These are phyloP conservation scores for Pisolithus thermaeus DNA, from an alignment of 1,284 basidiomycete genomes.

Conservation along the genomic window DNA sequence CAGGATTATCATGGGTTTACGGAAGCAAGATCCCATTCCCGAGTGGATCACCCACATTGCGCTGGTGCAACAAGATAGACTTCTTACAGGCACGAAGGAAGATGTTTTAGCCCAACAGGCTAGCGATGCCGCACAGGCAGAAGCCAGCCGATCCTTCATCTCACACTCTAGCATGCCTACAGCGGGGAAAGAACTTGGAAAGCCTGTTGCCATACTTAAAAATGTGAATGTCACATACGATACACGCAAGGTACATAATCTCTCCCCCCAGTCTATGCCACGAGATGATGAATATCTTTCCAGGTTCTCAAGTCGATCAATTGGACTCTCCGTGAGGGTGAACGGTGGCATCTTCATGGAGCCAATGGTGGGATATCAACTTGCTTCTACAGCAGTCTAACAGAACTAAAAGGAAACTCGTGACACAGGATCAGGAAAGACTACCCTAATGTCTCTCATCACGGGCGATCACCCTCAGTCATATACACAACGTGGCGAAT, in stretches of 20 bases:
- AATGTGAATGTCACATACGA: constrained; percentile 71
- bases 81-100: constrained; percentile 42
- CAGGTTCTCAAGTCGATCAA: constrained; percentile 70
- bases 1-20: constrained; percentile 73
- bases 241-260: constrained; percentile 47
- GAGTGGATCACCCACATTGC: constrained; percentile 79
- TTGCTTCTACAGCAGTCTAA: not conserved
- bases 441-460: constrained; percentile 87
- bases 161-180: not conserved
- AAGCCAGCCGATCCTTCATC: not conserved
- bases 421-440: constrained; percentile 82
- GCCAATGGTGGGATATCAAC: constrained; percentile 60
- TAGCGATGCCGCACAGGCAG: constrained; percentile 6
- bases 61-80: constrained; percentile 45
- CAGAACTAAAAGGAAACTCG: not conserved
- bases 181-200: constrained; percentile 10
- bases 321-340: constrained; percentile 77
- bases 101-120: constrained; percentile 29
- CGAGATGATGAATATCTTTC: constrained; percentile 1
- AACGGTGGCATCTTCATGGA: constrained; percentile 85
- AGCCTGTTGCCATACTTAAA: constrained; percentile 41
- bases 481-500: constrained; percentile 64
- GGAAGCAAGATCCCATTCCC: constrained; percentile 78
- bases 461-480: constrained; percentile 95
- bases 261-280: not conserved